Evolutionary conservation across 1,139 yeast genomes (phyloP), one percentile per base, ranked within the genome.

Genomic region (Yamadazyma atmosphaerica): DNA sequence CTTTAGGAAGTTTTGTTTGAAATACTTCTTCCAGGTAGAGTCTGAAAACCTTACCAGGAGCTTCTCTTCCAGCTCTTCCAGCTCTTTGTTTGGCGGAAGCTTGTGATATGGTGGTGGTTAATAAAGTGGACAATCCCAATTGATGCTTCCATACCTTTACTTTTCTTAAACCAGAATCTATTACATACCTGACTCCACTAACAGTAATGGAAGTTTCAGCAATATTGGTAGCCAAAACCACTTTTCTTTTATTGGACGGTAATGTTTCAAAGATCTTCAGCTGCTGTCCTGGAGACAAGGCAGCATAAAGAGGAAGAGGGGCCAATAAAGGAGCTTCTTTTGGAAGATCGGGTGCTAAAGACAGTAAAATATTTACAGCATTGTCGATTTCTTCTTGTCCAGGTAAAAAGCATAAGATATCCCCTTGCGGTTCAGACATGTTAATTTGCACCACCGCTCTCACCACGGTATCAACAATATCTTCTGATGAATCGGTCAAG

Each of bases 41-140:
- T 43, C 98, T 69, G 60, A 75, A 92, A 29, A 95, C 89, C 59
- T 90, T 92, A 37, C 99, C 99, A 3, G 62, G 59, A 31, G 86
- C 80, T 65, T 92, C 98, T 79, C 99, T 87, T 49, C 99, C 99
- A 19, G 98, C 98, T 74, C 99, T 86, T 60, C 99, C 99, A 41
- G 94, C 83, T 63, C 99, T 74, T 66, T 92, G 99, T 32, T 85
- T 79, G 0, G 98, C 98, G 30, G 96, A 86, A 0, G 98, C 95
- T 55, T 86, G 89, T 0, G 98, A 89, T 14, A 94, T 83, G 1
- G 98, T 92, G 0, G 94, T 88, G 0, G 97, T 89, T 36, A 90
- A 68, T 55, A 92, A 75, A 0, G 98, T 86, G 10, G 96, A 94
- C 33, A 92, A 73, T 0, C 98, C 98, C 31, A 90, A 66, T 51